A percentile compares a stretch with the other conserved stretches of the same genome.
Evolutionary conservation across 495 filamentous ascomycete genomes (phyloP).

Genomic region (Podospora fimiseda): DNA sequence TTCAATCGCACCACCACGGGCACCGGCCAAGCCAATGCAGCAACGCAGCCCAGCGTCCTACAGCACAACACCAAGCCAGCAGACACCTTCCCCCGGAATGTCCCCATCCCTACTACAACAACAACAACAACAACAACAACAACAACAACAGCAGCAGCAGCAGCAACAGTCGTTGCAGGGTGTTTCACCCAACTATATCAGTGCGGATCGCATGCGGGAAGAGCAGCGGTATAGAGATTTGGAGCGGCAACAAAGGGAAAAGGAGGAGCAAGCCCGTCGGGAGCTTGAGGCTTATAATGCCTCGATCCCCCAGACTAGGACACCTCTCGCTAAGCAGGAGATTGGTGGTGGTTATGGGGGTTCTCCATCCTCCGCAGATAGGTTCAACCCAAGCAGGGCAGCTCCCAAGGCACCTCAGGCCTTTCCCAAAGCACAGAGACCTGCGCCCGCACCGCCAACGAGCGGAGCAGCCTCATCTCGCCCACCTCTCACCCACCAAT

Average conservation of each 20-base stretch:
- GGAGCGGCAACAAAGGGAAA: conserved; percentile 52
- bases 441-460: conserved; percentile 46
- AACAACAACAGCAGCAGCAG: conserved; percentile 35
- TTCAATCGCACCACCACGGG: conserved; percentile 70
- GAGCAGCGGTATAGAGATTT: conserved; percentile 40
- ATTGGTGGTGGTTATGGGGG: conserved; percentile 51
- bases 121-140: conserved; percentile 36
- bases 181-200: conserved; percentile 39
- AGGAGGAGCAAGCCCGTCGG: conserved; percentile 59
- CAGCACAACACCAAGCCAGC: conserved; percentile 18
- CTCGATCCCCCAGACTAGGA: conserved; percentile 69
- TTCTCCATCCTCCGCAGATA: conserved; percentile 46
- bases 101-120: conserved; percentile 36
- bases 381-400: conserved; percentile 78
- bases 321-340: conserved; percentile 81
- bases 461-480: conserved; percentile 25
- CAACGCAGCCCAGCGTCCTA: conserved; percentile 42
- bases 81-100: conserved; percentile 31
- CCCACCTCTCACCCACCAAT: conserved; percentile 37
- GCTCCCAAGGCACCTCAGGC: conserved; percentile 49
- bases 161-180: conserved; percentile 41
- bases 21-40: conserved; percentile 44
- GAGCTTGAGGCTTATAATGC: conserved; percentile 83
- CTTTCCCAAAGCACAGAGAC: conserved; percentile 45
- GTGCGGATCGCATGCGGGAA: conserved; percentile 52